Evolutionary conservation across 2,329 filamentous ascomycete species (phyloP), one percentile per base, ranked within the genome.

Genomic region (Periconia sp.): DNA sequence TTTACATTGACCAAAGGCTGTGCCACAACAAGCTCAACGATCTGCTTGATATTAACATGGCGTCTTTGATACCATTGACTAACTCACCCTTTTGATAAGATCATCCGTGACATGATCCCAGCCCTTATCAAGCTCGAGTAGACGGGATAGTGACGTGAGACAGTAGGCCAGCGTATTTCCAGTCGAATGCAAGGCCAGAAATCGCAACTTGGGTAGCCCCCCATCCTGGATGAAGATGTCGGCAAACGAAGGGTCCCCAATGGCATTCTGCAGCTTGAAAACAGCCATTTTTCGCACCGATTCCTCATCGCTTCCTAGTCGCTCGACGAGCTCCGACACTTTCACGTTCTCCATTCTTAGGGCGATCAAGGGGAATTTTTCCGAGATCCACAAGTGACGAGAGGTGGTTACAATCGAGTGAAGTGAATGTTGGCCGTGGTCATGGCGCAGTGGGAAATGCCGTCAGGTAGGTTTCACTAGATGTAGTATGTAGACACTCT

Each of bases 1-100:
- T 99, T 83, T 65, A 97, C 96, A 69, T 99, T 99, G 72, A 99
- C 94, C 48, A 99, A 81, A 17, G 92, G 94, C 68, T 97, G 94
- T 22, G 85, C 92, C 59, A 97, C 92, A 50, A 97, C 90, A 37
- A 99, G 80, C 69, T 96, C 88, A 58, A 97, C 92, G 48, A 96
- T 84, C 77, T 86, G 32, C 42, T 43, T 26, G 44, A 56, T 43
- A 4, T 19, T 25, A 19, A 16, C 15, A 22, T 28, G 32, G 7
- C 31, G n/a, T 16, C 21, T 8, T 29, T 21, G 25, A 29, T 22
- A 29, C 34, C n/a, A n/a, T n/a, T n/a, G n/a, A 24, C 12, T 62
- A 35, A 61, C 78, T 65, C 72, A 86, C 83, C 70, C 83, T 77
- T 66, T 82, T 78, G 45, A 87, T 83, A 36, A 92, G 76, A 59